A percentile compares a stretch with the other conserved stretches of the same genome.
Conservation (phyloP, 2,329 filamentous ascomycete species). For the Coniella lustricola region DNA sequence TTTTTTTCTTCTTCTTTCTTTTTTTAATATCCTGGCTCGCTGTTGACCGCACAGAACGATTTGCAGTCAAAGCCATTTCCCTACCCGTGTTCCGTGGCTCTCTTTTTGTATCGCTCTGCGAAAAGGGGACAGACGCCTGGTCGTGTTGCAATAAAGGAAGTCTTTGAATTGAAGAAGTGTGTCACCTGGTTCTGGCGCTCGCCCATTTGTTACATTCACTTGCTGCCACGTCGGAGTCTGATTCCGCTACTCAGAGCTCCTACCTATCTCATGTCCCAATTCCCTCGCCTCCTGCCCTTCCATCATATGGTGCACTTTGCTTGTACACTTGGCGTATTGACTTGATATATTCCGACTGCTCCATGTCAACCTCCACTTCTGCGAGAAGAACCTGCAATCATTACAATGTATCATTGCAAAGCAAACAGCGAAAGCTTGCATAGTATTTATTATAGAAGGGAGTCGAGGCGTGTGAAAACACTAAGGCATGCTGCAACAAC, state of each 20-base stretch:
- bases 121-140: constrained; percentile 5
- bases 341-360: not conserved
- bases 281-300: not conserved
- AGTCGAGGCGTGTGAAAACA: constrained; percentile 96
- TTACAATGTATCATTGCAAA: constrained; percentile 3
- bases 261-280: not conserved
- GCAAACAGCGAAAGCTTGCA: not conserved
- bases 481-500: constrained; percentile 93
- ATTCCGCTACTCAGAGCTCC: not conserved
- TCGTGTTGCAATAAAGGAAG: not conserved
- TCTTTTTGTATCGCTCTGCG: not conserved
- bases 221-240: not conserved
- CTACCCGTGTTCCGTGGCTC: not conserved
- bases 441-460: constrained; percentile 63
- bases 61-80: not conserved
- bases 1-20: too few species aligned
- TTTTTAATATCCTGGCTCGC: too few species aligned
- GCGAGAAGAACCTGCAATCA: not conserved
- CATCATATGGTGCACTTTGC: not conserved
- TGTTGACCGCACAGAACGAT: not conserved
- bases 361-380: not conserved
- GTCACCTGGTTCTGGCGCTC: constrained; percentile 5
- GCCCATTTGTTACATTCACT: not conserved
- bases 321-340: too few species aligned
- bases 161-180: not conserved